These are phyloP conservation scores for Zizania palustris DNA, from an alignment of 202 grass and related monocot genomes.

Conservation along the genomic window DNA sequence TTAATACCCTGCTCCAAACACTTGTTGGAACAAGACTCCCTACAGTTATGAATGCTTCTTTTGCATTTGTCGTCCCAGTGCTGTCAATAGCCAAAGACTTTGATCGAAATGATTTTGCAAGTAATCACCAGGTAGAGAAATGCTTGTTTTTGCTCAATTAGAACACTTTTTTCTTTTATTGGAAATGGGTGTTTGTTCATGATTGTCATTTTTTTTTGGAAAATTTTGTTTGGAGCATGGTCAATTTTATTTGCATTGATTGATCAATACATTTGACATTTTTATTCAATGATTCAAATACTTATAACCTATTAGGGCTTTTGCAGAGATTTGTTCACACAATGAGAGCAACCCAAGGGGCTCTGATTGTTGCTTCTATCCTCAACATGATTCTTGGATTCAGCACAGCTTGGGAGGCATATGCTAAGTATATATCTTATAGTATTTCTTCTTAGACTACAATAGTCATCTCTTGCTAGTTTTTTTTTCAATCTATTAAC, in stretches of 20 bases:
- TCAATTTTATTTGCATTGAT: slow-evolving; percentile 21
- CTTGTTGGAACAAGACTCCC: slow-evolving; percentile 81
- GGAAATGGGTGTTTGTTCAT: slow-evolving; percentile 16
- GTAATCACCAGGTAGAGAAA: slow-evolving; percentile 59
- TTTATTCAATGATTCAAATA: slow-evolving; percentile 30
- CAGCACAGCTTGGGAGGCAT: slow-evolving; percentile 67
- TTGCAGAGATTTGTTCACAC: slow-evolving; percentile 90
- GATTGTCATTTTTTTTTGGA: neutral
- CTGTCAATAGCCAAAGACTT: slow-evolving; percentile 77
- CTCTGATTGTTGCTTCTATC: slow-evolving; percentile 84
- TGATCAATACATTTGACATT: slow-evolving; percentile 27
- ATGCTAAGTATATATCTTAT: slow-evolving; percentile 57
- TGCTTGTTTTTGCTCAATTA: slow-evolving; percentile 37
- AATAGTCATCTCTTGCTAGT: slow-evolving; percentile 3
- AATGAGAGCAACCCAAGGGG: slow-evolving; percentile 90
- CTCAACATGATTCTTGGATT: slow-evolving; percentile 93
- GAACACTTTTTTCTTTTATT: slow-evolving; percentile 26
- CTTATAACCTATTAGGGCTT: slow-evolving; percentile 36
- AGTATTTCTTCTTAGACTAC: slow-evolving; percentile 29
- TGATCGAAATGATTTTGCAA: slow-evolving; percentile 24
- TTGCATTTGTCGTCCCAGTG: slow-evolving; percentile 84
- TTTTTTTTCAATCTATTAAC: slow-evolving; percentile 33
- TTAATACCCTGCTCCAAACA: slow-evolving; percentile 93
- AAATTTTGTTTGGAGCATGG: slow-evolving; percentile 9
- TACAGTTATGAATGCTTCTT: slow-evolving; percentile 89